Conservation (phyloP, 371 early-diverging fungal genomes). For the Blakeslea trispora region DNA sequence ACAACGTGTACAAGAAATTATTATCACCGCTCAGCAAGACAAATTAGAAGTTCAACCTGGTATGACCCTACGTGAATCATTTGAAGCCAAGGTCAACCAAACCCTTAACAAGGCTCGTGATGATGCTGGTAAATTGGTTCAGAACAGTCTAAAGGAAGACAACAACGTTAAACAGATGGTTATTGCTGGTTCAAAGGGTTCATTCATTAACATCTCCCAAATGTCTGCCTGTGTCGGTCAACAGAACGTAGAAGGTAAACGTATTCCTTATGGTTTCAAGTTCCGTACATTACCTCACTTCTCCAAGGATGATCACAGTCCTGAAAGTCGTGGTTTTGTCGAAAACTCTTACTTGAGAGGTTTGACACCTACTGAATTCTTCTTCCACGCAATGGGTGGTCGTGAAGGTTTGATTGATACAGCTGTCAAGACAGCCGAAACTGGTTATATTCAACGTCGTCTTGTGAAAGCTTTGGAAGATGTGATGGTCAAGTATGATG, state of each 20-base stretch:
- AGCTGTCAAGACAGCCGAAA: slow-evolving; percentile 99
- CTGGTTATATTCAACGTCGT: slow-evolving; percentile 99
- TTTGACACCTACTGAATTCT: slow-evolving; percentile 98
- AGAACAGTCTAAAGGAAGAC: slow-evolving; percentile 84
- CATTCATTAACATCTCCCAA: slow-evolving; percentile 98
- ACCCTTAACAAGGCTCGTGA: slow-evolving; percentile 97
- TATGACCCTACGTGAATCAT: slow-evolving; percentile 97
- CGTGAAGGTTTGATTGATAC: slow-evolving; percentile 99
- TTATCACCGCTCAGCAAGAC: slow-evolving; percentile 85
- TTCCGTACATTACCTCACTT: slow-evolving; percentile 98
- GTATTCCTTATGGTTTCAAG: slow-evolving; percentile 98
- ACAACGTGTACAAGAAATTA: slow-evolving; percentile 83
- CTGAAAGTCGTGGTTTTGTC: slow-evolving; percentile 98
- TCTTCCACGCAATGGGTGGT: slow-evolving; percentile 99
- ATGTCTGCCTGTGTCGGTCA: slow-evolving; percentile 99
- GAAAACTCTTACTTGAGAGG: slow-evolving; percentile 98
- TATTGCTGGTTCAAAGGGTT: slow-evolving; percentile 98
- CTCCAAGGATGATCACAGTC: slow-evolving; percentile 97
- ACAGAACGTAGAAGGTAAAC: slow-evolving; percentile 99
- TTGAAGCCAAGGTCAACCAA: slow-evolving; percentile 92
- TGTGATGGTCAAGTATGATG: slow-evolving; percentile 98
- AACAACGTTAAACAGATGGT: slow-evolving; percentile 99
- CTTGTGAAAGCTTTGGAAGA: slow-evolving; percentile 99
- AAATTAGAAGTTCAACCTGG: slow-evolving; percentile 94
- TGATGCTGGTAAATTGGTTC: slow-evolving; percentile 92